phyloP scores from a whole-genome alignment of 2,329 filamentous ascomycete genomes.

The Exutisphaerella laricina region DNA sequence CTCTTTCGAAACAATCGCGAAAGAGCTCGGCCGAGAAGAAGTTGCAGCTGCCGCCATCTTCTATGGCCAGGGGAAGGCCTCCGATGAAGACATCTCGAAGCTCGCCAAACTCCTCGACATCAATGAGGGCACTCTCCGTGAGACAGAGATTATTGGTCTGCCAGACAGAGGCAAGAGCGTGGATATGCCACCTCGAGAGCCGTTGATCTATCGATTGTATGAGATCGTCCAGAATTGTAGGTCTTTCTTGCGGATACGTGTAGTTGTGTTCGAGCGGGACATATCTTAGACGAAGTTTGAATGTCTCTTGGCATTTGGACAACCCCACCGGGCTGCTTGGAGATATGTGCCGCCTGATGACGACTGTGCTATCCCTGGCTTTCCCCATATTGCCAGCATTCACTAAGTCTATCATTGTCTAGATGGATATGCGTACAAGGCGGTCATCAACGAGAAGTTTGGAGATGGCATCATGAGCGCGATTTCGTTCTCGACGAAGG shows the following conservation, averaged over 20 bases:
- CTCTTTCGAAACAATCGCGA: conserved; percentile 72
- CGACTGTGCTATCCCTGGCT: too few relatives aligned
- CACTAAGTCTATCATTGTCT: too few relatives aligned
- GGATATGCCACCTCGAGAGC: conserved; percentile 79
- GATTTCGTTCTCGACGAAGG: conserved; percentile 81
- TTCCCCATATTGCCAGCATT: too few relatives aligned
- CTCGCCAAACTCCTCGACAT: conserved; percentile 63
- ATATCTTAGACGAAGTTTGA: too few relatives aligned
- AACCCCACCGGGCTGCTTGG: too few relatives aligned
- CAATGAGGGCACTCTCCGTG: conserved; percentile 48
- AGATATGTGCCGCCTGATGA: too few relatives aligned
- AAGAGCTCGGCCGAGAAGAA: conserved; percentile 69
- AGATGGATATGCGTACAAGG: conserved; percentile 95
- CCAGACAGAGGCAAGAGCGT: conserved; percentile 74
- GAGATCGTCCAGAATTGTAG: conserved; percentile 97
- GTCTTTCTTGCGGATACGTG: too few relatives aligned
- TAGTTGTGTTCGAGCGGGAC: too few relatives aligned
- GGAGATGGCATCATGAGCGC: conserved; percentile 88
- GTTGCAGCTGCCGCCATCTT: conserved; percentile 83
- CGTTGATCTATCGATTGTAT: conserved; percentile 82
- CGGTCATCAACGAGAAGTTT: conserved; percentile 86
- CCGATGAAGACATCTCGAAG: conserved; percentile 61
- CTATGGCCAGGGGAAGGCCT: conserved; percentile 78
- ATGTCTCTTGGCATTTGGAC: too few relatives aligned
- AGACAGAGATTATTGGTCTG: conserved; percentile 61